These are phyloP conservation scores for Cystoisospora suis DNA, from an alignment of 169 alveolate genomes.

Conservation along the genomic window DNA sequence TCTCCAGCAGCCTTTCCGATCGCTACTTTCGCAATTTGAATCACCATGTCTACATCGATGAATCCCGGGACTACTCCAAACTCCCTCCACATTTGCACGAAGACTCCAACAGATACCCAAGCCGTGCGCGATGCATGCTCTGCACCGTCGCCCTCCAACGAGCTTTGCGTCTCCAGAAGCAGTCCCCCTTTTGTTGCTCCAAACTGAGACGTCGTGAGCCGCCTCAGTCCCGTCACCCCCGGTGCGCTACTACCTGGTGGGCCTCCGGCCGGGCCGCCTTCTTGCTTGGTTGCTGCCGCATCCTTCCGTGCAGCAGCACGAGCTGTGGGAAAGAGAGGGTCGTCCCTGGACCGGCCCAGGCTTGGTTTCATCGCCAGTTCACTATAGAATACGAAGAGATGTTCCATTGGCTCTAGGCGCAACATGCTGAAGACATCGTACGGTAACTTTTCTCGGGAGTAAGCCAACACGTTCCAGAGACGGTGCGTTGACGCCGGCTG, in stretches of 20 bases:
- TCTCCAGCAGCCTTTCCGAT: background rate
- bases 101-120: slow-evolving; percentile 25
- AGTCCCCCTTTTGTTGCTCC: background rate
- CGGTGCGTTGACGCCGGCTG: background rate
- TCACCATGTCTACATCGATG: background rate
- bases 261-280: background rate
- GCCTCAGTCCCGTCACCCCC: background rate
- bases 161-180: background rate
- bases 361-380: slow-evolving; percentile 33
- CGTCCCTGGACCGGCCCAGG: background rate
- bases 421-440: slow-evolving; percentile 27
- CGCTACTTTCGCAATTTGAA: slow-evolving; percentile 12
- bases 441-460: slow-evolving; percentile 19
- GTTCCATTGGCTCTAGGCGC: slow-evolving; percentile 34
- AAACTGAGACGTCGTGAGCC: background rate
- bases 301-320: background rate
- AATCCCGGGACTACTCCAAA: slow-evolving; percentile 41
- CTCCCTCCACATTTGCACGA: slow-evolving; percentile 39
- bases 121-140: background rate
- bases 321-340: background rate
- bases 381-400: slow-evolving; percentile 40
- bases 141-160: background rate
- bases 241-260: background rate
- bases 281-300: background rate
- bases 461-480: background rate